phyloP scores from a whole-genome alignment of 306 rosid species.

The Rosa chinensis region DNA sequence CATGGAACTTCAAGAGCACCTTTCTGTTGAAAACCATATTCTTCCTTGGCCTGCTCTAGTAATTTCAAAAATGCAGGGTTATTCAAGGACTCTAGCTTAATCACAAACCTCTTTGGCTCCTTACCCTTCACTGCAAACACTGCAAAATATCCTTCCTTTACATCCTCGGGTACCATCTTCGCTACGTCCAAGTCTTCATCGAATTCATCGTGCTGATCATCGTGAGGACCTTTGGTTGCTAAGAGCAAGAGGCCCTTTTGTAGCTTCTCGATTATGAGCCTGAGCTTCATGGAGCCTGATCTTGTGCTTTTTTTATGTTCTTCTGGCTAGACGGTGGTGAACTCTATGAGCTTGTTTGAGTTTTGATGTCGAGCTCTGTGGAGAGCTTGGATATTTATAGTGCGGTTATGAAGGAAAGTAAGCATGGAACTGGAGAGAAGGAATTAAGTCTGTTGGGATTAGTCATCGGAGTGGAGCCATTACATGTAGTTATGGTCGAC shows the following conservation, averaged over 20 bases:
- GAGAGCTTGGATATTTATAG: conserved; percentile 5
- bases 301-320: not conserved
- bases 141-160: conserved; percentile 57
- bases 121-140: conserved; percentile 59
- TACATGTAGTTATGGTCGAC: not conserved
- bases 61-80: conserved; percentile 58
- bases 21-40: conserved; percentile 55
- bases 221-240: conserved; percentile 27
- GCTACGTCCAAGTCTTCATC: conserved; percentile 25
- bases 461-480: conserved; percentile 7
- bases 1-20: conserved; percentile 78
- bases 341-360: not conserved
- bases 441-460: not conserved
- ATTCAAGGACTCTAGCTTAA: conserved; percentile 47
- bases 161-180: conserved; percentile 37
- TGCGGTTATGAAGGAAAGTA: not conserved
- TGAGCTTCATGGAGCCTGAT: conserved; percentile 25
- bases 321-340: conserved; percentile 13
- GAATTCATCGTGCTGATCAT: conserved; percentile 10
- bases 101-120: conserved; percentile 50
- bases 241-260: conserved; percentile 43
- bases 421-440: not conserved
- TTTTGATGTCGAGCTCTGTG: not conserved
- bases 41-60: conserved; percentile 59
- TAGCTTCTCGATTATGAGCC: conserved; percentile 35